phyloP scores from a whole-genome alignment of 2,329 filamentous ascomycete species.

The Calonectria pteridis region DNA sequence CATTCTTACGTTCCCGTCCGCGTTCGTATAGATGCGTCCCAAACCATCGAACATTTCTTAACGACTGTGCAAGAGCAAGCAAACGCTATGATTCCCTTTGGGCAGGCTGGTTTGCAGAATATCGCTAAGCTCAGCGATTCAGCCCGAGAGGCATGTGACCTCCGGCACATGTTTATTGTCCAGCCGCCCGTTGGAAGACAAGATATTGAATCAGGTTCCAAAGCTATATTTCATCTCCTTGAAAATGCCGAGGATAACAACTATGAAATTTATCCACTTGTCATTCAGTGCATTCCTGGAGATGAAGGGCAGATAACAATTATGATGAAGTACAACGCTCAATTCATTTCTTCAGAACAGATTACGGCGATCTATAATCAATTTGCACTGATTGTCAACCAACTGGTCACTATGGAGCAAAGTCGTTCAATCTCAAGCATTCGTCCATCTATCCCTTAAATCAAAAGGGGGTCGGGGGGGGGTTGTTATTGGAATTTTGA shows the following conservation, averaged over 20 bases:
- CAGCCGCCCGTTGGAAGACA: background rate
- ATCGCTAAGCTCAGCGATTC: background rate
- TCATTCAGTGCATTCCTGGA: slow-evolving; percentile 1
- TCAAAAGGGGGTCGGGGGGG: background rate
- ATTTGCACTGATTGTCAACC: background rate
- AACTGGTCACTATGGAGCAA: background rate
- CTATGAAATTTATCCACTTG: slow-evolving; percentile 10
- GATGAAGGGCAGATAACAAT: background rate
- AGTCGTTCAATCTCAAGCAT: background rate
- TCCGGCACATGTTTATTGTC: slow-evolving; percentile 9
- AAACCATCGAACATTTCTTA: background rate
- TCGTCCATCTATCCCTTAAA: background rate
- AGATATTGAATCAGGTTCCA: background rate
- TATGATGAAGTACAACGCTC: slow-evolving; percentile 10
- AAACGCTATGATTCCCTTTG: slow-evolving; percentile 2
- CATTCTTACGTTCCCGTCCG: slow-evolving; percentile 4
- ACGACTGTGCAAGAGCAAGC: slow-evolving; percentile 2
- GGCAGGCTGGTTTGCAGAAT: slow-evolving; percentile 7
- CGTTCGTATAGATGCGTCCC: background rate
- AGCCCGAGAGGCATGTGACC: slow-evolving; percentile 1
- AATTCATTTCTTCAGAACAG: background rate
- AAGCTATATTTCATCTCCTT: slow-evolving; percentile 14
- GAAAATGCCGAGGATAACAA: slow-evolving; percentile 18
- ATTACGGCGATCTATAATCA: background rate
- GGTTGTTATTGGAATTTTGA: background rate